These are phyloP conservation scores for Rhizopogon roseolus DNA, from an alignment of 768 basidiomycete species.

Conservation along the genomic window DNA sequence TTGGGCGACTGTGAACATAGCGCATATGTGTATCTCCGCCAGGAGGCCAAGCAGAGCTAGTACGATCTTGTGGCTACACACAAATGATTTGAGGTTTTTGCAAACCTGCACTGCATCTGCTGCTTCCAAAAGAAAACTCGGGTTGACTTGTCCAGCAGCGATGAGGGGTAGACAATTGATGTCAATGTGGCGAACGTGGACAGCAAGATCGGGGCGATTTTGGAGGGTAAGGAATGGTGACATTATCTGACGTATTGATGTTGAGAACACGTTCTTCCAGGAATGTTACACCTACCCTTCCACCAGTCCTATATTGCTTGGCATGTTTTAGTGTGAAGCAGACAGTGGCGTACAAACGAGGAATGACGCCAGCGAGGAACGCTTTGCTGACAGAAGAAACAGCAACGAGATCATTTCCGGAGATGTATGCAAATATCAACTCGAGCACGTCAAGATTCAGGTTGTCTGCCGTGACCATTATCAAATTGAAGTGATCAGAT, in stretches of 20 bases:
- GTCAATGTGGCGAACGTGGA: conserved; percentile 58
- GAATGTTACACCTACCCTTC: conserved; percentile 29
- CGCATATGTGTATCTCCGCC: conserved; percentile 43
- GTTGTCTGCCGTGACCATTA: conserved; percentile 63
- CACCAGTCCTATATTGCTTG: conserved; percentile 41
- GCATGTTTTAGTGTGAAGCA: conserved; percentile 51
- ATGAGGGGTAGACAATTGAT: conserved; percentile 43
- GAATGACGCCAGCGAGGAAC: conserved; percentile 60
- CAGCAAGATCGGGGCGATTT: conserved; percentile 46
- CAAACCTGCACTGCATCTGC: conserved; percentile 42
- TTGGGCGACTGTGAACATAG: conserved; percentile 50
- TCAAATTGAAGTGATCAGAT: not conserved
- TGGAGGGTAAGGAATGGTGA: conserved; percentile 61
- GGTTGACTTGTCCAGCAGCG: conserved; percentile 31
- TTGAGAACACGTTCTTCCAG: not conserved
- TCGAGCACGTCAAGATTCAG: conserved; percentile 71
- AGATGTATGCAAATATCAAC: conserved; percentile 54
- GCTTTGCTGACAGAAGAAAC: conserved; percentile 61
- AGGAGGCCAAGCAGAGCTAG: conserved; percentile 47
- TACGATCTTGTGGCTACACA: conserved; percentile 43
- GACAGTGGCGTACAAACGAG: conserved; percentile 55
- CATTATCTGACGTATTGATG: conserved; percentile 24
- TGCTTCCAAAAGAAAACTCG: conserved; percentile 51
- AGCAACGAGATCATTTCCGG: conserved; percentile 49
- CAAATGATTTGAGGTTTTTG: conserved; percentile 52